Evolutionary conservation across 805 yeast species (phyloP).

Genomic region (Yarrowia bubula): DNA sequence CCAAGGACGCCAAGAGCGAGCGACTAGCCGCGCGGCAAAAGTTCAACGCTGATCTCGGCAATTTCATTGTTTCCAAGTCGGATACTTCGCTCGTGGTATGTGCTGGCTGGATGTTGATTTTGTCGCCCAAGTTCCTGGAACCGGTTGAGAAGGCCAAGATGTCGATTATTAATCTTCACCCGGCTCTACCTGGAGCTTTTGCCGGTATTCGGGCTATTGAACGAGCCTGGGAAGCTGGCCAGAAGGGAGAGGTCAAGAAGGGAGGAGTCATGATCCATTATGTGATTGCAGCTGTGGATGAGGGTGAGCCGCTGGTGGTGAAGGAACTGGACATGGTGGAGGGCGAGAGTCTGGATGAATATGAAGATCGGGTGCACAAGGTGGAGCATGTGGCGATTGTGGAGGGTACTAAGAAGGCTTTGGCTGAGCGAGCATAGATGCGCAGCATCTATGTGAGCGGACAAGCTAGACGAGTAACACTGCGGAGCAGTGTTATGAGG

Average conservation of each 20-base stretch:
- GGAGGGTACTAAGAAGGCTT: constrained; percentile 74
- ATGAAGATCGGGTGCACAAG: constrained; percentile 78
- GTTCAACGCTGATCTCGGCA: constrained; percentile 79
- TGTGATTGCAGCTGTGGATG: constrained; percentile 94
- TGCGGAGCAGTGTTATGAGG: not conserved
- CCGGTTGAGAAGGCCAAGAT: constrained; percentile 61
- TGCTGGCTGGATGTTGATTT: constrained; percentile 97
- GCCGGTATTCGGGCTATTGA: constrained; percentile 98
- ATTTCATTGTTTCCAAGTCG: constrained; percentile 56
- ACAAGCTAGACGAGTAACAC: not conserved
- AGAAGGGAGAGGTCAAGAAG: constrained; percentile 65
- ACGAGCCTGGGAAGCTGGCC: constrained; percentile 94
- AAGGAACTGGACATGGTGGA: constrained; percentile 68
- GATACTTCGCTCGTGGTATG: constrained; percentile 85
- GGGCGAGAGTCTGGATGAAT: constrained; percentile 74
- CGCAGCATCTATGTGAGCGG: constrained; percentile 30
- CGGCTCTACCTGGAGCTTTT: constrained; percentile 95
- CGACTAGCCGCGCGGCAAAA: constrained; percentile 61
- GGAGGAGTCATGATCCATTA: constrained; percentile 97
- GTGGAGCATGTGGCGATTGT: constrained; percentile 90
- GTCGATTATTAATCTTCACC: constrained; percentile 90
- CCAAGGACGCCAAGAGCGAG: constrained; percentile 61
- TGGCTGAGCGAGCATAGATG: constrained; percentile 39
- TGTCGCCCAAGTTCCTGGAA: constrained; percentile 70
- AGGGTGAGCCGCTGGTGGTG: constrained; percentile 85